Base-by-base conservation (phyloP, 495 filamentous ascomycete genomes). In the Rostrohypoxylon terebratum region DNA sequence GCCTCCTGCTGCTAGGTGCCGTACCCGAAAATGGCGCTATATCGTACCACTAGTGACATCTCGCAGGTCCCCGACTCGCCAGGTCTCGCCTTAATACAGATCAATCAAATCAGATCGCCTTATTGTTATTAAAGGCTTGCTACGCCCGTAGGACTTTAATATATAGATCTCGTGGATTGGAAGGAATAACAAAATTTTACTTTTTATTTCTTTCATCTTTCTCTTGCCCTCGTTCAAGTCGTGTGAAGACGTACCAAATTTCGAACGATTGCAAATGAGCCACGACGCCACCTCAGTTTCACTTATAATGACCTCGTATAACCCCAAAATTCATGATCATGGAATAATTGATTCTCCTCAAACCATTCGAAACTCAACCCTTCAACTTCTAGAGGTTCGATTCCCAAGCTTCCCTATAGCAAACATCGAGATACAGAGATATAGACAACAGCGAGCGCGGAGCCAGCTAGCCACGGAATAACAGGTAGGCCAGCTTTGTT, bases 401-500 rank as follows among this genome's bases (percentile, higher is more conserved):
- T 54, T 31, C 50, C 38, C 42, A 21, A 33, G 9, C 40, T 38
- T 33, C 28, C 28, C 14, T 53, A 59, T 44, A 13, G 18, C 23
- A 34, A 20, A 65, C 44, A 60, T 4, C 13, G 20, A 60, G 31
- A 51, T 63, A 68, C 48, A 66, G 48, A 61, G 16, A 55, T 71
- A 66, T 68, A 51, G 42, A 74, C 48, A 67, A 59, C 68, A 70
- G 42, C 67, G 62, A 71, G 54, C 42, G 62, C 55, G 38, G 36
- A 61, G 38, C 68, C 31, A 68, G 47, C 58, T 59, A 55, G 44
- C 54, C 36, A 59, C 16, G 16, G 18, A 40, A 62, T 25, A 51
- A 34, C 48, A 14, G 11, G 25, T 47, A 67, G 50, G 63, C 40
- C 42, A 40, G 53, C 13, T 33, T 45, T 63, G 47, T 45, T 48